A percentile compares a stretch with the other conserved stretches of the same genome.
Evolutionary conservation across 2,329 filamentous ascomycete genomes (phyloP).

Genomic region (Parastagonospora nodorum): DNA sequence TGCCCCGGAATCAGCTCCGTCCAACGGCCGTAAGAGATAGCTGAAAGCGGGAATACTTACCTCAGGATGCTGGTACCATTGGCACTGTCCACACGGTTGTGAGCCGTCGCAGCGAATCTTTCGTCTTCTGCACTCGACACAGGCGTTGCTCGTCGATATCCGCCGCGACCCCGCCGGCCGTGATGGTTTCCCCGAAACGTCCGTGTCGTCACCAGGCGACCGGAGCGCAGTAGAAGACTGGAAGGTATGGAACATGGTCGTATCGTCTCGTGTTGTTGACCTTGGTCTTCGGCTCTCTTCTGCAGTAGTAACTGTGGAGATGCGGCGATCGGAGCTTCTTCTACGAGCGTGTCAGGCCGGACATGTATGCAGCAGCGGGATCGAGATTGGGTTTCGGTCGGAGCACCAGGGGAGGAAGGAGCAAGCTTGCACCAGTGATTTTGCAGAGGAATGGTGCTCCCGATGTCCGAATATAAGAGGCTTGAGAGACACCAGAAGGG

Average conservation of each 20-base stretch:
- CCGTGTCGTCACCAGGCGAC: constrained; percentile 40
- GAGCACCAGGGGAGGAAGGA: constrained; percentile 7
- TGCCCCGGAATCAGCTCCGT: constrained; percentile 4
- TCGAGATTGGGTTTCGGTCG: constrained; percentile 10
- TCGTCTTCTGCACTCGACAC: constrained; percentile 76
- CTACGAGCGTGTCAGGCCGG: constrained; percentile 8
- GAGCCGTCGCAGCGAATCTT: constrained; percentile 86
- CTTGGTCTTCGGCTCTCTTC: neutral
- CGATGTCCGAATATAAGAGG: constrained; percentile 20
- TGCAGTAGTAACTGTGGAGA: constrained; percentile 1
- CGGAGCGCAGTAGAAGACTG: constrained; percentile 44
- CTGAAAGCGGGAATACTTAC: constrained; percentile 4
- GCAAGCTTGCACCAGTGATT: neutral
- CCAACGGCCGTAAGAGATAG: neutral
- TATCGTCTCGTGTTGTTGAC: neutral
- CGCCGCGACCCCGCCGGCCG: constrained; percentile 47
- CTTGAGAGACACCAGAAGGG: constrained; percentile 4
- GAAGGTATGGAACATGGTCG: constrained; percentile 53
- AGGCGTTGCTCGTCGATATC: constrained; percentile 64
- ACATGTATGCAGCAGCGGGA: constrained; percentile 11
- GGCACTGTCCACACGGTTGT: constrained; percentile 80
- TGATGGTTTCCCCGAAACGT: constrained; percentile 42
- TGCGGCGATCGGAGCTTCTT: constrained; percentile 6
- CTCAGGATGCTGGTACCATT: constrained; percentile 80
- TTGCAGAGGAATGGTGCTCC: constrained; percentile 14